Evolutionary conservation across 805 yeast genomes (phyloP), one percentile per base, ranked within the genome.

Genomic region (Cyberlindnera petersonii): DNA sequence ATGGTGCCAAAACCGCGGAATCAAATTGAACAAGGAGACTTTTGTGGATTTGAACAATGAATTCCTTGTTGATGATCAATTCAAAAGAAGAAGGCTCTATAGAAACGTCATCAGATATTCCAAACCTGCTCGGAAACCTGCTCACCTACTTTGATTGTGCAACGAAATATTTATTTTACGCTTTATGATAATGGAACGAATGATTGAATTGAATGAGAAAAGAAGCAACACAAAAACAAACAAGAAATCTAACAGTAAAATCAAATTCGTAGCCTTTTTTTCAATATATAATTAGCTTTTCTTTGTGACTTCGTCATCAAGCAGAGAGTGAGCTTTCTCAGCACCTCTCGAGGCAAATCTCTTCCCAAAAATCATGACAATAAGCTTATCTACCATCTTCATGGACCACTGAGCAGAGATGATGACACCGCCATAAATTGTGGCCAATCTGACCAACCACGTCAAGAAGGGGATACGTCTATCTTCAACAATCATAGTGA

Each of bases 371-470:
- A 69, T 30, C 2, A 70, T n/a, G 6, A 67, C 53, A 24, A 82
- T 53, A n/a, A 72, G 28, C 49, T 69, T 71, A 49, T 85, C 95
- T 18, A 71, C 55, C 5, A 72, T 57, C 49, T 73, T 71, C 59
- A 75, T 84, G 3, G 71, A 28, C 79, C 88, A 86, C 14, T 81
- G 74, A 0, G 82, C 82, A 28, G 78, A 64, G 18, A 87, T 78
- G 40, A 85, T 66, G 11, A 87, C 61, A 10, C 97, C 96, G 11
- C 97, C 95, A 16, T 81, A 56, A 11, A 91, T 82, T 3, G 95
- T 89, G 7, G 83, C 82, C 34, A 89, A 62, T 48, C 89, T 74
- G 9, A 87, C 76, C 8, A 87, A 63, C 61, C 91, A 91, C 52
- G 82, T 86, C 29, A 78, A 57, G 57, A 91, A 91, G 4, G 91